Conservation (phyloP, 805 yeast genomes). For the Diddensiella transvaalensis region DNA sequence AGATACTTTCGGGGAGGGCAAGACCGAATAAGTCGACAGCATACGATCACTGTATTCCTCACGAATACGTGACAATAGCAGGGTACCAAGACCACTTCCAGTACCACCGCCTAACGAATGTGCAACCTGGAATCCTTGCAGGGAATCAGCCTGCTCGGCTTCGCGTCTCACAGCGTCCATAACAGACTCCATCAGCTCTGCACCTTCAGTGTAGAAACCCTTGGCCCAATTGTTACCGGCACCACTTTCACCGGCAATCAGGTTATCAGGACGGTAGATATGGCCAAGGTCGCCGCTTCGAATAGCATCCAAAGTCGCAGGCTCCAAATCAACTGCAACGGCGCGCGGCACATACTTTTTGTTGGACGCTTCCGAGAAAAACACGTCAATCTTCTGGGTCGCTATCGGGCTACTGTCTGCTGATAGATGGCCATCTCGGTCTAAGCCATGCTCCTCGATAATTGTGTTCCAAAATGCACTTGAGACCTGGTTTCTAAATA, state of each 20-base stretch:
- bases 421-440: constrained; percentile 32
- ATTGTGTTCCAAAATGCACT: constrained; percentile 40
- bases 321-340: constrained; percentile 89
- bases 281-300: constrained; percentile 75
- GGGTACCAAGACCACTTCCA: constrained; percentile 96
- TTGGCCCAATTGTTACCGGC: constrained; percentile 98
- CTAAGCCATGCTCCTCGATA: constrained; percentile 36
- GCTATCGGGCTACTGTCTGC: constrained; percentile 27
- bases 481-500: constrained; percentile 37
- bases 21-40: constrained; percentile 96
- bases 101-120: constrained; percentile 92
- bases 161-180: constrained; percentile 90
- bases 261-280: constrained; percentile 89
- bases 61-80: constrained; percentile 77
- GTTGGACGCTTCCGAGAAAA: constrained; percentile 73
- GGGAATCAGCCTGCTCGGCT: constrained; percentile 89
- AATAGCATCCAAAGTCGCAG: constrained; percentile 87
- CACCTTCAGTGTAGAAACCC: constrained; percentile 96
- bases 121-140: constrained; percentile 92
- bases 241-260: constrained; percentile 84
- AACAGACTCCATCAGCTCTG: constrained; percentile 88
- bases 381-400: constrained; percentile 64
- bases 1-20: constrained; percentile 87
- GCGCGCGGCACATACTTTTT: constrained; percentile 94
- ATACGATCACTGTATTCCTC: constrained; percentile 95